Base-by-base conservation (phyloP, 1,284 basidiomycete genomes). In the Ustilago tritici region DNA sequence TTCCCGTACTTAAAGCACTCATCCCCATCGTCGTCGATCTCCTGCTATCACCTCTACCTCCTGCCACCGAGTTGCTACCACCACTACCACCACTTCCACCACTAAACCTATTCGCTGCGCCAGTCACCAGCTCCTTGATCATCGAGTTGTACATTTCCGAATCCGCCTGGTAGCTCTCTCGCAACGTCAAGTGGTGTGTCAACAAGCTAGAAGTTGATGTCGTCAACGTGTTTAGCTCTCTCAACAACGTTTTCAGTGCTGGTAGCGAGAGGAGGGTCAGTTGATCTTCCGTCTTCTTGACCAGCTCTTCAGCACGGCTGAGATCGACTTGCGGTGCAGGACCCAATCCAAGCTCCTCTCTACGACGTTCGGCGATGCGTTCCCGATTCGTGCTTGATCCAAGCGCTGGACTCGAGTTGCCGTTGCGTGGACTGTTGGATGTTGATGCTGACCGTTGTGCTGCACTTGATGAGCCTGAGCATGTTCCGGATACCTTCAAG, bases 131-230 rank as follows among this genome's bases (percentile, higher is more conserved):
- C 46, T 85, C 82, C 65, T 80, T 79, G 70, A 85, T 85, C 73
- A 84, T 83, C 34, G 75, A 76, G 19, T 85, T 81, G 71, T 81
- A 84, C 78, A 84, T 79, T 62, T 85, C 84, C 47, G 79, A 71
- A 47, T 85, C 84, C 9, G 83, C 76, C 31, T 70, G 52, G 40
- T 80, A 81, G 54, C 80, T 78, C 50, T 85, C 84, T 54, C 84
- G 67, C 52, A 83, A 47, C 56, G 78, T 80, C 52, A 85, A 65
- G 28, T 84, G 78, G 58, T 85, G 78, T n/a, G 83, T 83, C 49
- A 85, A 69, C 41, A 83, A 58, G 8, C 70, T 65, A 47, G 82
- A 82, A 4, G 79, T 74, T 32, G 75, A 74, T 17, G 71, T 70
- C 9, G 82, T 81, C 31, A 85, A 61, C 2, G 69, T 65, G 43